Percentiles rank a stretch among this genome's conserved stretches.
Conservation (phyloP, 2,329 filamentous ascomycete species). For the Fusarium tupiense region DNA sequence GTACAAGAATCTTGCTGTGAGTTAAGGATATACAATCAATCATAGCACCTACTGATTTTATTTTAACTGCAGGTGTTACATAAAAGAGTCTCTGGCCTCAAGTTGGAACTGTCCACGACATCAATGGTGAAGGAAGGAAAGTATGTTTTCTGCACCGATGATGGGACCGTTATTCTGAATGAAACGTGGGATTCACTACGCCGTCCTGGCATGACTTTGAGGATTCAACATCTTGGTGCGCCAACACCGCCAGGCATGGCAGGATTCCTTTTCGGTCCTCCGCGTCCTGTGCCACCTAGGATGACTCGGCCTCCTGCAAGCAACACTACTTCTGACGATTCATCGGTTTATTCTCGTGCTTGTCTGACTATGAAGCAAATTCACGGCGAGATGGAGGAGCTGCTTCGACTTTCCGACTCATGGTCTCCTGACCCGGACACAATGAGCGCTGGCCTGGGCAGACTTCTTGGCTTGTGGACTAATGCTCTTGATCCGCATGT, state of each 20-base stretch:
- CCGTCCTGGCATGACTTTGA: background rate
- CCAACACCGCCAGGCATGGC: too few species aligned
- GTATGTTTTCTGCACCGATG: background rate
- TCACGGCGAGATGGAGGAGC: background rate
- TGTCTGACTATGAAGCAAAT: background rate
- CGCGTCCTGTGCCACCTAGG: too few species aligned
- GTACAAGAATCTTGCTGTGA: too few species aligned
- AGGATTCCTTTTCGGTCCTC: too few species aligned
- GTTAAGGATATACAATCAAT: too few species aligned
- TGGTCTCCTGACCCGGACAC: background rate
- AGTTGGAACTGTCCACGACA: too few species aligned
- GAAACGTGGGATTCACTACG: background rate
- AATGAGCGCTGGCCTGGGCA: background rate
- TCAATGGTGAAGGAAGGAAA: background rate
- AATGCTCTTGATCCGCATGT: background rate
- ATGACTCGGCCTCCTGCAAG: background rate
- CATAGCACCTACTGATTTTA: background rate
- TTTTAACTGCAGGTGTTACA: rapidly evolving
- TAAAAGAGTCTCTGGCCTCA: background rate
- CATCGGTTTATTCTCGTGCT: rapidly evolving
- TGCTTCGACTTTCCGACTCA: background rate
- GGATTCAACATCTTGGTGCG: background rate
- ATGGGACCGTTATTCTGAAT: rapidly evolving
- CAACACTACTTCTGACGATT: background rate
- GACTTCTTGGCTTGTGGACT: background rate